phyloP scores from a whole-genome alignment of 306 rosid genomes.

The Arachis hypogaea region DNA sequence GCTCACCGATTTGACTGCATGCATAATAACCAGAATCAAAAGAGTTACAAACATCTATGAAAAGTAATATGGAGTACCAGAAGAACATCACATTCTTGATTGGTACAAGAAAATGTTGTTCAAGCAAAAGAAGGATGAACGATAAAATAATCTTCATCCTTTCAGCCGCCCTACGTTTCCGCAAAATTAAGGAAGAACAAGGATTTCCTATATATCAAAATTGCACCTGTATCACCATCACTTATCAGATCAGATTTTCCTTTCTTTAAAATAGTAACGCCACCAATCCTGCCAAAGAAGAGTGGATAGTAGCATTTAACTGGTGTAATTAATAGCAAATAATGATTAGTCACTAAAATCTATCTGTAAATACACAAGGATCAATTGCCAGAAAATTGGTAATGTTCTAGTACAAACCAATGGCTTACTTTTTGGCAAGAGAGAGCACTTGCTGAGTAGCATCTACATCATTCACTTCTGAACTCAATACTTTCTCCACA shows the following conservation, averaged over 20 bases:
- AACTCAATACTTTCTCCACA: conserved; percentile 62
- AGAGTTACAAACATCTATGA: conserved; percentile 15
- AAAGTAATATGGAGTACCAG: conserved; percentile 2
- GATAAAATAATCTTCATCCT: background rate
- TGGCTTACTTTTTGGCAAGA: conserved; percentile 66
- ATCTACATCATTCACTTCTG: conserved; percentile 63
- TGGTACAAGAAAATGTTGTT: background rate
- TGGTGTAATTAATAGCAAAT: background rate
- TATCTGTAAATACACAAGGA: conserved; percentile 20
- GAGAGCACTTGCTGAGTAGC: conserved; percentile 62
- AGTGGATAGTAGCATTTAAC: conserved; percentile 31
- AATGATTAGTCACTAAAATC: conserved; percentile 21
- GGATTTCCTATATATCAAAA: conserved; percentile 24
- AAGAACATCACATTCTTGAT: conserved; percentile 22
- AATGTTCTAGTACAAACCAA: conserved; percentile 5
- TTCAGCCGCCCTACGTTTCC: background rate
- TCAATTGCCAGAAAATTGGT: background rate
- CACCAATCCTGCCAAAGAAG: conserved; percentile 74
- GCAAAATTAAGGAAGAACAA: background rate
- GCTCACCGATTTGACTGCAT: conserved; percentile 78
- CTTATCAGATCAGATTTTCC: conserved; percentile 82
- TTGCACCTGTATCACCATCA: conserved; percentile 78
- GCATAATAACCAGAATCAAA: conserved; percentile 27
- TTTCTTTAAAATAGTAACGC: conserved; percentile 78
- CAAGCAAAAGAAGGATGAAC: conserved; percentile 21